Evolutionary conservation across 2,329 filamentous ascomycete genomes (phyloP), one percentile per base, ranked within the genome.

Genomic region (Sarocladiaceae sp.): DNA sequence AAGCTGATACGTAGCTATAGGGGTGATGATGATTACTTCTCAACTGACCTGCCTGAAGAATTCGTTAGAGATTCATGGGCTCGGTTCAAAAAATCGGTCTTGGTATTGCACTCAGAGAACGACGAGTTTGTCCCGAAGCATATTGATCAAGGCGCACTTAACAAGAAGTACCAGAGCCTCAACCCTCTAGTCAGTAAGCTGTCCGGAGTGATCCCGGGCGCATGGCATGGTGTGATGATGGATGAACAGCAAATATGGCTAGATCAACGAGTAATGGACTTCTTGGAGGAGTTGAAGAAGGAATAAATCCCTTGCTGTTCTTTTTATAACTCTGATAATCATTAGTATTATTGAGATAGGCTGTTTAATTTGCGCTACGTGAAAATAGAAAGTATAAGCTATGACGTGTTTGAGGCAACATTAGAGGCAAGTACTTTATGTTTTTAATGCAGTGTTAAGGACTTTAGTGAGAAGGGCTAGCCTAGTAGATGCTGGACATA

Each of bases 21-120:
- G 4, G 87, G 86, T 10, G 86, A 88, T 54, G 92, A 97, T 64
- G 92, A 96, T 64, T 90, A 88, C 63, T 96, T 96, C 70, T 91
- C 87, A n/a, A 84, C 83, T 2, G 88, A 94, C 63, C 70, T 94
- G n/a, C 66, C 72, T 0, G 70, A 77, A 28, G 73, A 79, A 28
- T 72, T 75, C 17, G 71, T 91, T 6, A 62, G 67, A 22, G 64
- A 64, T 13, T 86, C 85, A 15, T 96, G 93, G 78, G 79, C 83
- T 3, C 71, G 70, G 48, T 71, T 90, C 52, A 70, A 72, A 37
- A 76, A 79, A 50, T 80, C 82, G 1, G 66, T 90, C 1, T 69
- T 88, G 57, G 80, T 88, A 17, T 63, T 91, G 28, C 81, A 83
- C 54, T 85, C 85, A 1, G 84, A 73, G 5, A 68, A 75, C 39